Evolutionary conservation across 192 early-diverging fungal genomes (phyloP).

Genomic region (Coemansia sp.): DNA sequence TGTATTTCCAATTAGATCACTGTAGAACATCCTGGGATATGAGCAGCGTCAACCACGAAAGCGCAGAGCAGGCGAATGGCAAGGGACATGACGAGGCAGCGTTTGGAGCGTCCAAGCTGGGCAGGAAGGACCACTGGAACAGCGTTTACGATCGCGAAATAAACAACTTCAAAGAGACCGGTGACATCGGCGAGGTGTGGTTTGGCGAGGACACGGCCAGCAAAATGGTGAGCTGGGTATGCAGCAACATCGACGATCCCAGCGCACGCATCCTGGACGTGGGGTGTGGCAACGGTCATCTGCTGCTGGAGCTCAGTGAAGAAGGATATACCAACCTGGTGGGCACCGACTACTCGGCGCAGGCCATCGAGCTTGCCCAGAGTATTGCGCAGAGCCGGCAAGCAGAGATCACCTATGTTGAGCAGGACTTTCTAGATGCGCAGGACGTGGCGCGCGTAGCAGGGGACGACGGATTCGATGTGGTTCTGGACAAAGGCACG

Average conservation of each 20-base stretch:
- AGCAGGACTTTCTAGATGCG: slow-evolving; percentile 62
- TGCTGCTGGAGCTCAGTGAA: slow-evolving; percentile 73
- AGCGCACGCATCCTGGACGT: slow-evolving; percentile 69
- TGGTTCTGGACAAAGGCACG: slow-evolving; percentile 90
- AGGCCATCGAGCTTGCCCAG: slow-evolving; percentile 72
- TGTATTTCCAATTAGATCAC: background rate
- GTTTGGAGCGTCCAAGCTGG: slow-evolving; percentile 49
- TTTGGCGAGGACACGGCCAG: slow-evolving; percentile 82
- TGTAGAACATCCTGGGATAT: too few relatives aligned
- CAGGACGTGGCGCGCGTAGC: slow-evolving; percentile 47
- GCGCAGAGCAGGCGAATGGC: background rate
- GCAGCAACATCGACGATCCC: slow-evolving; percentile 31
- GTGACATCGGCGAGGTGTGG: slow-evolving; percentile 93
- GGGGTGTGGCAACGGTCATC: slow-evolving; percentile 91
- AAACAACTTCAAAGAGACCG: slow-evolving; percentile 74
- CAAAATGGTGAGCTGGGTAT: slow-evolving; percentile 89
- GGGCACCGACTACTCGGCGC: slow-evolving; percentile 84
- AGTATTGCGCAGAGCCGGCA: slow-evolving; percentile 59
- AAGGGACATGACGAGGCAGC: slow-evolving; percentile 5
- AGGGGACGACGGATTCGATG: slow-evolving; percentile 38
- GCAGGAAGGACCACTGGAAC: slow-evolving; percentile 71
- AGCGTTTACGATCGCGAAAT: slow-evolving; percentile 77
- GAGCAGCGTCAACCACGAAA: background rate
- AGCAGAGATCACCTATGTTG: slow-evolving; percentile 55
- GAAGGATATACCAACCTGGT: slow-evolving; percentile 69